phyloP scores from a whole-genome alignment of 2,329 filamentous ascomycete species.

The Phyllosticta citriasiana region DNA sequence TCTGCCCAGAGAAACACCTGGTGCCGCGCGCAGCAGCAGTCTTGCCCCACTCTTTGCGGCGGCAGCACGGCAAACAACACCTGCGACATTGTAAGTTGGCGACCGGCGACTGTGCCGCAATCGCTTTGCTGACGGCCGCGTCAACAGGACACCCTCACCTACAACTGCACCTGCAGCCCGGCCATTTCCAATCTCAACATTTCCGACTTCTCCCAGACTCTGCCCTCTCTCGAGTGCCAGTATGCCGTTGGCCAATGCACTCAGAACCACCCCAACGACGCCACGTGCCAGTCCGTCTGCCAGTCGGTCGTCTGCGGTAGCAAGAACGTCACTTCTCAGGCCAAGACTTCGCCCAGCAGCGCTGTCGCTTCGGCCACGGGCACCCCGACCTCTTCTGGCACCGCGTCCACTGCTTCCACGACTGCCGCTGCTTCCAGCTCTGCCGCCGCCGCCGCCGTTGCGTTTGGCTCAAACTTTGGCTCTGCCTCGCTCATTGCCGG shows the following conservation, averaged over 20 bases:
- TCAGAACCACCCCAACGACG: conserved; percentile 34
- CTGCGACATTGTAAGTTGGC: conserved; percentile 46
- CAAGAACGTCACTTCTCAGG: conserved; percentile 16
- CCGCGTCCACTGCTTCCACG: conserved; percentile 18
- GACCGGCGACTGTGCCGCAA: neutral
- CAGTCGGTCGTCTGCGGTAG: conserved; percentile 41
- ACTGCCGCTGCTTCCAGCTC: conserved; percentile 22
- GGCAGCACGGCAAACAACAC: conserved; percentile 40
- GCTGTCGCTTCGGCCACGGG: conserved; percentile 17
- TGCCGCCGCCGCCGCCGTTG: conserved; percentile 33
- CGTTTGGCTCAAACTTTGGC: conserved; percentile 40
- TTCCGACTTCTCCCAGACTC: conserved; percentile 44
- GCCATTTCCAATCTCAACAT: conserved; percentile 48
- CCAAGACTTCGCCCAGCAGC: conserved; percentile 12
- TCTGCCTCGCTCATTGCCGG: conserved; percentile 43
- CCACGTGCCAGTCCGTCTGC: conserved; percentile 36
- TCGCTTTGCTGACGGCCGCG: conserved; percentile 15
- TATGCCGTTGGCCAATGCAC: conserved; percentile 32
- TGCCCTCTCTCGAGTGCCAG: conserved; percentile 32
- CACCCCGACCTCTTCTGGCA: conserved; percentile 7
- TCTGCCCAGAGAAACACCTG: conserved; percentile 34
- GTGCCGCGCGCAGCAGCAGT: conserved; percentile 50
- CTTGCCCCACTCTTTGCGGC: conserved; percentile 51
- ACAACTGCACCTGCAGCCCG: conserved; percentile 44
- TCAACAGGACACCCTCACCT: conserved; percentile 40